Evolutionary conservation across 306 rosid genomes (phyloP), one percentile per base, ranked within the genome.

Genomic region (Lithocarpus polystachyus): DNA sequence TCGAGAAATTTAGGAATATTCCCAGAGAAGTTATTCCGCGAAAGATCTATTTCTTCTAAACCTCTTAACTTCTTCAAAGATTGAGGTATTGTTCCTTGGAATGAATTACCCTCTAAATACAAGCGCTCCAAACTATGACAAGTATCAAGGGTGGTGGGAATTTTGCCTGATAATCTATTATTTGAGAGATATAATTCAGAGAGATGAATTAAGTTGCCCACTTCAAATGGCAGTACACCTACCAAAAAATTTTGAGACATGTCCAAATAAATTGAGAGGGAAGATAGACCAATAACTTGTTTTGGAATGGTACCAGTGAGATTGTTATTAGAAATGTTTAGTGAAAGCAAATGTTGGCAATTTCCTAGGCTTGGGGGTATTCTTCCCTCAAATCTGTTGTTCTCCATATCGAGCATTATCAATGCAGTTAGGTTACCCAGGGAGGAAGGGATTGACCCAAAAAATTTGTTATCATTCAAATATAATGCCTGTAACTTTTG

Each of bases 301-400:
- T 33, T 79, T 23, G 87, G 91, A 68, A 85, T 83, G 18, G 62
- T 56, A 73, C 85, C 87, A 68, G 45, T 88, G 54, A 82, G 87
- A 23, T 75, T 88, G 86, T 83, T 80, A 69, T 62, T 68, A 53
- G 67, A 72, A n/a, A 83, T 82, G 78, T 87, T 75, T 7, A 83
- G 62, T 29, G 6, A 19, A 68, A 61, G 23, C 40, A 85, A 67
- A 6, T 74, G 72, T 17, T 61, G 55, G 37, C 82, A 83, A 12
- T 83, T 83, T 78, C 81, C 86, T 18, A 88, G 80, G 71, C 86
- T 85, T 3, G 57, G 24, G 23, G 87, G 91, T 68, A 82, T 88
- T n/a, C 61, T 56, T 80, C 89, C 91, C 24, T 78, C 79, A 28
- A 85, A 81, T 11, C 52, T 72, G 75, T 85, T 88, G 17, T 56